phyloP scores from a whole-genome alignment of 2,329 filamentous ascomycete species.

The Fusarium nematophilum region DNA sequence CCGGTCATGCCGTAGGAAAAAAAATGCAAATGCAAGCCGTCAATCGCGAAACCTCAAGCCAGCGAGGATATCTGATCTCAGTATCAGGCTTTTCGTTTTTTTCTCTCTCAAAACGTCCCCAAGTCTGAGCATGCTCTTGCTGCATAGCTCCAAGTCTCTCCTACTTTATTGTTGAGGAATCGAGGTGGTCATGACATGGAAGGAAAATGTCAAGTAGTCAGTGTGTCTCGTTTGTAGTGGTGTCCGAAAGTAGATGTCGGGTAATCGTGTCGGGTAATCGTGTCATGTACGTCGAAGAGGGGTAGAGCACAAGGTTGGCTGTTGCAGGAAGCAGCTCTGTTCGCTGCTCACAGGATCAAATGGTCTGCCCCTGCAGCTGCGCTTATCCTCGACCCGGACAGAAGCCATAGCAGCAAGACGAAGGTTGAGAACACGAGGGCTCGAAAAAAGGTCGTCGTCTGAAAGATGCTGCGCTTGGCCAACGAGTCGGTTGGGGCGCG shows the following conservation, averaged over 20 bases:
- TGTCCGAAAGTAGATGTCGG: slow-evolving; percentile 1
- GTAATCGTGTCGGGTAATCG: slow-evolving; percentile 2
- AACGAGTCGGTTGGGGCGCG: slow-evolving; percentile 23
- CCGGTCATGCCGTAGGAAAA: slow-evolving; percentile 32
- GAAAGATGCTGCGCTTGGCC: slow-evolving; percentile 36
- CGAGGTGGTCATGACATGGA: slow-evolving; percentile 19
- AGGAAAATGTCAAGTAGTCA: slow-evolving; percentile 5
- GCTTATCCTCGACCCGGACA: slow-evolving; percentile 51
- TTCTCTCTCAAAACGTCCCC: neutral
- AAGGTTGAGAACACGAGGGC: slow-evolving; percentile 56
- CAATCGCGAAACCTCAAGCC: slow-evolving; percentile 25
- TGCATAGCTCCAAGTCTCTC: slow-evolving; percentile 1
- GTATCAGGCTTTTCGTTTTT: slow-evolving; percentile 3
- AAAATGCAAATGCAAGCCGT: slow-evolving; percentile 43
- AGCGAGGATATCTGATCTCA: slow-evolving; percentile 21
- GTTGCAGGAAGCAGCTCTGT: no score
- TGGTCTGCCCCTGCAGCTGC: slow-evolving; percentile 22
- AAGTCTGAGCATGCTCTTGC: neutral
- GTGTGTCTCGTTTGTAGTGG: neutral
- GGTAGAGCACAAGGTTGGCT: no score
- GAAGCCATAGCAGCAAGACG: slow-evolving; percentile 57
- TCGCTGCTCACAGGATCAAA: slow-evolving; percentile 18
- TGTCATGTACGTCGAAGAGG: no score
- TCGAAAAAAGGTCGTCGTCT: slow-evolving; percentile 55
- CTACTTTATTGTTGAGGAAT: neutral